Base-by-base conservation (phyloP, 2,329 filamentous ascomycete genomes). In the Pseudogymnoascus sp. region DNA sequence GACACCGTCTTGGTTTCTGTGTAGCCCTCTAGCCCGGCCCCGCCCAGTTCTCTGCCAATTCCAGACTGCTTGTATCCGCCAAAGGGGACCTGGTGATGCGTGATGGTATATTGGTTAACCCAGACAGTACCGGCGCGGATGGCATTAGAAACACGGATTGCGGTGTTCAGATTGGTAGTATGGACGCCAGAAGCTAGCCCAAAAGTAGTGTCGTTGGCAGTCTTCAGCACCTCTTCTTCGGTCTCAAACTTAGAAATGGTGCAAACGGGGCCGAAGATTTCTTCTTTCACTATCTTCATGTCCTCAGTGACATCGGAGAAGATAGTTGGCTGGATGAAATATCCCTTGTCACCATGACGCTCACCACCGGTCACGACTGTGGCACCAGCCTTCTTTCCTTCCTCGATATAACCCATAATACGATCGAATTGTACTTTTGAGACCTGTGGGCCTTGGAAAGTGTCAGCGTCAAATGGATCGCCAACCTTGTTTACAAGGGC, bases 41-140 rank as follows among this genome's bases (percentile, higher is more conserved):
- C 85, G 64, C 87, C 86, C 3, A 89, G 77, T 73, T 95, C 90
- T 61, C 88, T 84, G 47, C 90, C 90, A 62, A 91, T 53, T 64
- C 90, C 90, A 25, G 79, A 84, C 75, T 91, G 82, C 76, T 92
- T 93, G 79, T 82, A 90, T 0, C 91, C 90, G 60, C 88, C 87
- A 67, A 92, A 92, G 15, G 71, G 74, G 58, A 88, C 68, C 68
- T 85, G 79, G 75, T 85, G 83, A 73, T 88, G 83, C 1, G 94
- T 76, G 64, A 85, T 77, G 75, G 94, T 95, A 77, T 93, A 70
- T 60, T 63, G 67, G 58, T 69, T 67, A 62, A 70, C 69, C 71
- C 72, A 73, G 59, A 72, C 70, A 28, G 71, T 73, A 67, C 82
- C 86, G 22, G 86, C 86, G 69, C 78, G 79, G 68, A 89, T 76